A percentile compares a stretch with the other conserved stretches of the same genome.
phyloP scores from a whole-genome alignment of 1,139 yeast genomes.

The Pichia sp. region DNA sequence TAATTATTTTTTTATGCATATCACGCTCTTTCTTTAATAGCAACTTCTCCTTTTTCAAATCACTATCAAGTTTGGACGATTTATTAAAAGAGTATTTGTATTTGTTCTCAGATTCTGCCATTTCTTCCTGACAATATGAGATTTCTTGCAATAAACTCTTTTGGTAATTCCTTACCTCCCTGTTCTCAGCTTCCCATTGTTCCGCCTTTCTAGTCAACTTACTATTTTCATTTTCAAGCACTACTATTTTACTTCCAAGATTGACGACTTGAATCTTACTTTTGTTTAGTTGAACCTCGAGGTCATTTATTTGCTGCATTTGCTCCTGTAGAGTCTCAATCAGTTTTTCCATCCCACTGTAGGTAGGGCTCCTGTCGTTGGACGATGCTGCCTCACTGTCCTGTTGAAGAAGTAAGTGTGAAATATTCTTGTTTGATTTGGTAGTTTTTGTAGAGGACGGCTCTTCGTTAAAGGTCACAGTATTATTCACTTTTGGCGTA shows the following conservation, averaged over 20 bases:
- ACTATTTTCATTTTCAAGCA: slow-evolving; percentile 13
- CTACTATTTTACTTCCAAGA: slow-evolving; percentile 9
- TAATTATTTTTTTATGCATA: slow-evolving; percentile 2
- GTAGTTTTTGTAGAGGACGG: background rate
- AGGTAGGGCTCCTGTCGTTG: background rate
- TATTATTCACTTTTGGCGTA: slow-evolving; percentile 9
- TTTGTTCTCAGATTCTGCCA: background rate
- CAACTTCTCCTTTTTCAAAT: slow-evolving; percentile 6
- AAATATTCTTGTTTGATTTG: slow-evolving; percentile 4
- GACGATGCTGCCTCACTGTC: background rate
- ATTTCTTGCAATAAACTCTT: background rate
- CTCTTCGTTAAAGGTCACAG: background rate
- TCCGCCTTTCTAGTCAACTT: background rate
- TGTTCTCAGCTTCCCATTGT: background rate
- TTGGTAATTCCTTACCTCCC: background rate
- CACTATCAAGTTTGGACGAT: background rate
- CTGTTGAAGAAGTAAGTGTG: slow-evolving; percentile 3
- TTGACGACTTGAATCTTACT: slow-evolving; percentile 1
- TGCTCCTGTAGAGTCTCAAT: slow-evolving; percentile 5
- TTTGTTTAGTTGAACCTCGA: slow-evolving; percentile 3
- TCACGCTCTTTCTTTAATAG: slow-evolving; percentile 11
- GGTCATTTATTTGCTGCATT: background rate
- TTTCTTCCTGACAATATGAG: background rate
- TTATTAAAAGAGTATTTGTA: background rate
- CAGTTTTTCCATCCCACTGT: background rate